Conservation (phyloP, 108 stramenopile genomes). For the Mayamaea pseudoterrestris region DNA sequence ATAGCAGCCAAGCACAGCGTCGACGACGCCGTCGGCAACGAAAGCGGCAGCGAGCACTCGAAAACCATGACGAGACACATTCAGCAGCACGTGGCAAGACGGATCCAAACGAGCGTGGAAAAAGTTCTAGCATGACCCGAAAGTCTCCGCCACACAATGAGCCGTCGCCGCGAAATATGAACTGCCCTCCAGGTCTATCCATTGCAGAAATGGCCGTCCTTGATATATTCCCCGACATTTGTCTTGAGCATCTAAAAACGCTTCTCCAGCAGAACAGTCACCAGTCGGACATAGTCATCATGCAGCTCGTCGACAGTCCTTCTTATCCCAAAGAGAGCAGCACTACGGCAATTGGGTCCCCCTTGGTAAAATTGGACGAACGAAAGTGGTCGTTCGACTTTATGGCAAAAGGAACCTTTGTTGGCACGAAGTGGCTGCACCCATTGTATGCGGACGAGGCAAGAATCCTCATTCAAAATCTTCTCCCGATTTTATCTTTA, state of each 20-base stretch:
- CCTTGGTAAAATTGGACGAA: neutral
- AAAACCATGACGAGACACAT: neutral
- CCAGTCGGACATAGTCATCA: slow-evolving; percentile 15
- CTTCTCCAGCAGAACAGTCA: slow-evolving; percentile 10
- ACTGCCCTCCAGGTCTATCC: too few species aligned
- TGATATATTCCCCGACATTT: slow-evolving; percentile 35
- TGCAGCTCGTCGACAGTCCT: slow-evolving; percentile 7
- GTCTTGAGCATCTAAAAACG: slow-evolving; percentile 5
- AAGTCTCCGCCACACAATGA: neutral
- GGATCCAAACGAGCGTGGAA: neutral
- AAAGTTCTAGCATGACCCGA: neutral
- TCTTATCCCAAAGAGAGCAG: slow-evolving; percentile 14
- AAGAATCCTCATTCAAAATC: too few species aligned
- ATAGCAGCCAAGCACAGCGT: neutral
- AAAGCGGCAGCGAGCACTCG: neutral
- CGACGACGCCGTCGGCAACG: neutral
- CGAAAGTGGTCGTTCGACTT: slow-evolving; percentile 20
- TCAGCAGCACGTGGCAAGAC: neutral
- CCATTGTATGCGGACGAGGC: neutral
- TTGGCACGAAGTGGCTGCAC: too few species aligned
- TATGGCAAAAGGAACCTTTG: slow-evolving; percentile 15
- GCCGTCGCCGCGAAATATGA: too few species aligned
- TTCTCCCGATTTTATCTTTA: too few species aligned
- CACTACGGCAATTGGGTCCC: neutral
- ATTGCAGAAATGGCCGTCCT: slow-evolving; percentile 4